Evolutionary conservation across 2,329 filamentous ascomycete genomes (phyloP), one percentile per base, ranked within the genome.

Genomic region (Zasmidium angulare): DNA sequence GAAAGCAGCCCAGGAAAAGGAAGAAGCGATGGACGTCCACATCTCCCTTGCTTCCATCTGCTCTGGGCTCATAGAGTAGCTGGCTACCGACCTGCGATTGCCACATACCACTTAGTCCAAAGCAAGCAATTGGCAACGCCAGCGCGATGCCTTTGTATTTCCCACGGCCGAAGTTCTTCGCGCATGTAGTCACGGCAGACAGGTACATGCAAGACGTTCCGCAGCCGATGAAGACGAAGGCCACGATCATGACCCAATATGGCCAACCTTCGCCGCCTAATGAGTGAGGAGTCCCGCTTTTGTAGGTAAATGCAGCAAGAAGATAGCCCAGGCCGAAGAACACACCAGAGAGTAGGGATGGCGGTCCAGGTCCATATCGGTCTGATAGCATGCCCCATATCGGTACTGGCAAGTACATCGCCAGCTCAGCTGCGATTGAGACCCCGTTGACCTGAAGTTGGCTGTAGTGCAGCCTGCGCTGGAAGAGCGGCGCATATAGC

Each of bases 101-200:
- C 90, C 95, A 96, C 89, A 99, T 93, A 50, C 93, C 92, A 71
- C 93, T 96, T 58, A 99, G 76, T 0, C 95, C 95, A 73, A 97
- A 96, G 6, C 90, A 89, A 0, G 95, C 91, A 73, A 98, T 97
- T 1, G 95, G 95, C 60, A 91, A 82, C 1, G 93, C 93, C 56
- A 99, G 82, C 61, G 96, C 93, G 53, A 99, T 78, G 0, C 95
- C 95, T 69, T 93, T 89, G 70, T 96, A 88, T 70, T 88, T 90
- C 2, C 92, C 91, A 61, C 89, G 87, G 51, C 93, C 93, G 77
- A 98, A 99, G 77, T 98, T 99, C 85, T 99, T 99, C 36, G 95
- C 95, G 71, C 92, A 96, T 0, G 93, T 96, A 6, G 93, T 93
- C n/a, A 99, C 89, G 1, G 91, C 89, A 53, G 88, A 85, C 57